Evolutionary conservation across 305 asterid species (phyloP), one percentile per base, ranked within the genome.

Genomic region (Fraxinus paxiana): DNA sequence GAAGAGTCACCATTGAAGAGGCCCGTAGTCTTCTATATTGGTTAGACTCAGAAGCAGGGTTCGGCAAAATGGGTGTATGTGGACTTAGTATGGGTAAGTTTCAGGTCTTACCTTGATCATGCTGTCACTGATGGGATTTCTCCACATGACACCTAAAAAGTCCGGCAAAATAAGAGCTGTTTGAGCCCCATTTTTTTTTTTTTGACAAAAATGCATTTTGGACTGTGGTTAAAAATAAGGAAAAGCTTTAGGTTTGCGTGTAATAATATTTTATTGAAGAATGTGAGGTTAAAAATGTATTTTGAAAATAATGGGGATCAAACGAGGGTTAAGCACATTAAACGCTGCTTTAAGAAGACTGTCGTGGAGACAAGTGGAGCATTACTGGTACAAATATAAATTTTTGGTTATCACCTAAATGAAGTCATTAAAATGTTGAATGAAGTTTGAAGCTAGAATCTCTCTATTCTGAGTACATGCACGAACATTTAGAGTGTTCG

Each of bases 21-120:
- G 93, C 99, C 41, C 92, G 96, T 69, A 89, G 98, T 87, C 97
- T 96, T 79, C 83, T 96, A 76, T 83, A 94, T 81, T 96, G 98
- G 98, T 83, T 94, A 84, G 99, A 96, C 86, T 75, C 79, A 65
- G 98, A 96, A 87, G 97, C 84, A 13, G 99, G 99, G 35, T 94
- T 80, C 0, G 99, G 99, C n/a, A 96, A 96, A 88, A 87, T 94
- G 93, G 99, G 99, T 31, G 86, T 96, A 24, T 96, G 99, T 81
- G 98, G 99, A 77, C 94, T 96, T 75, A 94, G 99, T 90, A 96
- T 96, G 99, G 99, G 98, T 96, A 92, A 87, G 92, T 38, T 38
- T 54, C 69, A 0, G 43, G 34, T 20, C 76, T 41, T 31, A 17
- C 75, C 75, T 71, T 84, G 46, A 17, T 73, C 80, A 61, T 77